phyloP scores from a whole-genome alignment of 352 stramenopile genomes.

The Plasmopara viticola region DNA sequence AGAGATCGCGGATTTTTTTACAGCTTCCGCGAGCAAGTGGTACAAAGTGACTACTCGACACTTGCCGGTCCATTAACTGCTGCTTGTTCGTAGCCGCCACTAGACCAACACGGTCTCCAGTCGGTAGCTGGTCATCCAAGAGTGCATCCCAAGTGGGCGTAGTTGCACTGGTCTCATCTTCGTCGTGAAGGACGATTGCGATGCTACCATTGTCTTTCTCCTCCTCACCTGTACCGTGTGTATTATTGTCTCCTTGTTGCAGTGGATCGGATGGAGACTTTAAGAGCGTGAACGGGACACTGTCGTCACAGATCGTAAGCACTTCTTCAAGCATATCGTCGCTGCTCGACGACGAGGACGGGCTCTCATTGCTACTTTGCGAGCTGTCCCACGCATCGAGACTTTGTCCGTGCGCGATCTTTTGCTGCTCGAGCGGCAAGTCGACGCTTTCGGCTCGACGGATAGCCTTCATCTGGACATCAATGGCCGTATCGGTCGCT shows the following conservation, averaged over 20 bases:
- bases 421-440: constrained; percentile 7
- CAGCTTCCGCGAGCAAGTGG: constrained; percentile 23
- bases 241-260: constrained; percentile 2
- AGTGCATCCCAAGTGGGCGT: constrained; percentile 38
- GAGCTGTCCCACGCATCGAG: constrained; percentile 12
- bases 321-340: constrained; percentile 50
- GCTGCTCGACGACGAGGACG: constrained; percentile 15
- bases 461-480: constrained; percentile 49
- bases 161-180: constrained; percentile 3
- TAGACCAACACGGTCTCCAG: constrained; percentile 9
- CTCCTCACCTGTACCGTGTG: constrained; percentile 4
- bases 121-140: constrained; percentile 42
- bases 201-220: constrained; percentile 12
- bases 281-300: constrained; percentile 59
- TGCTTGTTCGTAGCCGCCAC: constrained; percentile 18
- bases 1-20: constrained; percentile 62
- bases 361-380: constrained; percentile 12
- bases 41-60: constrained; percentile 15
- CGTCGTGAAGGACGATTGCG: constrained; percentile 26
- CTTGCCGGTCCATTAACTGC: constrained; percentile 11
- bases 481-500: constrained; percentile 52
- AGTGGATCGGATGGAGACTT: constrained; percentile 27
- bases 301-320: constrained; percentile 40
- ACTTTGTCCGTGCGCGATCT: constrained; percentile 8
- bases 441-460: constrained; percentile 9